Percentiles rank a stretch among this genome's conserved stretches.
These are phyloP conservation scores for Peterozyma xylosa DNA, from an alignment of 805 yeast genomes.

Conservation along the genomic window DNA sequence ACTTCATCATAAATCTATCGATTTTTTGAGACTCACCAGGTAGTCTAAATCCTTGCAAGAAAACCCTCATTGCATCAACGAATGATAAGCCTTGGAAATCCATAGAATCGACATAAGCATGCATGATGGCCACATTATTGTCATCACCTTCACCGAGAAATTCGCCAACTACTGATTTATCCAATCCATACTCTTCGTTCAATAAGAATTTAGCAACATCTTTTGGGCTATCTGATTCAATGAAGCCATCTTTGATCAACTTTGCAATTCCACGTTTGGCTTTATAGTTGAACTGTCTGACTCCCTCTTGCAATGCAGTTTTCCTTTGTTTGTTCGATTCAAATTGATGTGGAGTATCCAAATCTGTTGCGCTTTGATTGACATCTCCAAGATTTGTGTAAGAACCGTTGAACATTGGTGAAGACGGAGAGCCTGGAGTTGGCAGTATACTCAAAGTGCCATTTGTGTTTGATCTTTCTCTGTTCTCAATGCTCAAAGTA, in stretches of 20 bases:
- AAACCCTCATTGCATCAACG: slow-evolving; percentile 78
- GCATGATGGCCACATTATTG: slow-evolving; percentile 76
- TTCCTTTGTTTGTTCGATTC: slow-evolving; percentile 79
- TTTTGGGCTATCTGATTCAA: slow-evolving; percentile 50
- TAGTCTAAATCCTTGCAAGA: slow-evolving; percentile 81
- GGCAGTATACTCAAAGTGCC: slow-evolving; percentile 11
- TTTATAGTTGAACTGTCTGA: slow-evolving; percentile 72
- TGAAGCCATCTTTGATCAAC: slow-evolving; percentile 56
- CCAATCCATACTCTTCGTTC: slow-evolving; percentile 63
- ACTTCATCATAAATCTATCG: slow-evolving; percentile 93
- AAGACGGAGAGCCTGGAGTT: slow-evolving; percentile 3
- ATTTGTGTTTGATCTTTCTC: slow-evolving; percentile 20
- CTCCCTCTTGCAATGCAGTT: slow-evolving; percentile 71
- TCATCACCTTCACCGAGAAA: slow-evolving; percentile 86
- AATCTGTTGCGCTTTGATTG: slow-evolving; percentile 21
- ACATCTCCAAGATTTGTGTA: slow-evolving; percentile 13
- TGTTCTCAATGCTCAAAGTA: slow-evolving; percentile 11
- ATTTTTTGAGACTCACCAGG: slow-evolving; percentile 99
- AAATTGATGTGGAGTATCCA: slow-evolving; percentile 77
- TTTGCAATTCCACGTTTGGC: slow-evolving; percentile 73
- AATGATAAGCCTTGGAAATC: slow-evolving; percentile 64
- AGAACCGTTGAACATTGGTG: slow-evolving; percentile 10
- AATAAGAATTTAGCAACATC: slow-evolving; percentile 72
- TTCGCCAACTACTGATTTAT: slow-evolving; percentile 82
- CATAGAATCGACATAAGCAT: slow-evolving; percentile 84